Evolutionary conservation across 2,329 filamentous ascomycete genomes (phyloP), one percentile per base, ranked within the genome.

Genomic region (Scolecobasidium constrictum): DNA sequence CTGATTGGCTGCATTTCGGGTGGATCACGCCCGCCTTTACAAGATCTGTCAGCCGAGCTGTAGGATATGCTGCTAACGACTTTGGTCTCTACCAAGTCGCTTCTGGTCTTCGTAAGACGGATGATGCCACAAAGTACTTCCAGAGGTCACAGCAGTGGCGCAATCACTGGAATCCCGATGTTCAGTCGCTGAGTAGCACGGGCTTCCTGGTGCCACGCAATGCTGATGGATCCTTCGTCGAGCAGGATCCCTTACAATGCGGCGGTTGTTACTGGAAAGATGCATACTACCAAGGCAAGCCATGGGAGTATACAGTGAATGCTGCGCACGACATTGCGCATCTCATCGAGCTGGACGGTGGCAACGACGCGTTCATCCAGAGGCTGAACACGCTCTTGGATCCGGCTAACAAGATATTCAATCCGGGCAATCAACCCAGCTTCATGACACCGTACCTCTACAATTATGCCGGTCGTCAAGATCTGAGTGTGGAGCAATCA

Each of bases 61-160:
- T 83, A 0, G 81, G 84, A 54, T 85, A 84, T 52, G 68, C 77
- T 0, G 68, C 69, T 35, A 84, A 86, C 53, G 81, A 86, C 55
- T 86, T 84, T 50, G 70, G 67, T 1, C 61, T 86, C 3, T 72
- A 76, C 46, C 75, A 80, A 53, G 75, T 86, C 9, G 81, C 81
- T 3, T 57, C 53, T 1, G 78, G 78, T 0, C 58, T 83, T 2
- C 68, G 65, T 2, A 69, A 71, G 37, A 44, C 52, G 0, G 59
- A 60, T 1, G 74, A 79, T 34, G 71, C 73, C 3, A 47, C 60
- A 3, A 78, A 68, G 42, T 85, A 84, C 49, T 64, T 83, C 19
- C 62, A 70, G 36, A 72, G 80, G 6, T 81, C 77, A 1, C 66
- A 71, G 7, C 79, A 83, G 52, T 86, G 81, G 81, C 69, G 76